Conservation (phyloP, 2,329 filamentous ascomycete species). For the Phaeosphaeriaceae sp. region DNA sequence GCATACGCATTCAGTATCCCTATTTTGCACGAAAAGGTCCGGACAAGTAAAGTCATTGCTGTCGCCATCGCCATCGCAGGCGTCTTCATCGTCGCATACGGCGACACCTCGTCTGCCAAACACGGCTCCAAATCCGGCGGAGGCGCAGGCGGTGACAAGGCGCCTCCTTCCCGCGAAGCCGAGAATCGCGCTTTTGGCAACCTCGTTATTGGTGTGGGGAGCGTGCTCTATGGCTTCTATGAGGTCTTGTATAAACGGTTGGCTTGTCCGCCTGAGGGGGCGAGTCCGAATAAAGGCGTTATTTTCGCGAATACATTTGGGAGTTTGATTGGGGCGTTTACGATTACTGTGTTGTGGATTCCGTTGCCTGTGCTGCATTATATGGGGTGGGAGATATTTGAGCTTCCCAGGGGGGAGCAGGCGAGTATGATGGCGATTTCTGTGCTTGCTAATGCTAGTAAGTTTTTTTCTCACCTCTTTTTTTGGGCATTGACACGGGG, state of each 20-base stretch:
- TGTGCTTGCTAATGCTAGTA: conserved; percentile 82
- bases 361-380: conserved; percentile 85
- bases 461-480: too few relatives aligned
- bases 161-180: conserved; percentile 58
- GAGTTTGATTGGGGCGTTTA: conserved; percentile 85
- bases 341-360: conserved; percentile 86
- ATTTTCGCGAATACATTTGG: conserved; percentile 95
- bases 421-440: conserved; percentile 81
- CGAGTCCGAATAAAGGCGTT: conserved; percentile 83
- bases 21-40: conserved; percentile 81
- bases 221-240: conserved; percentile 93
- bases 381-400: conserved; percentile 80
- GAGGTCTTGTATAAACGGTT: conserved; percentile 95
- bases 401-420: conserved; percentile 76
- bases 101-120: conserved; percentile 66
- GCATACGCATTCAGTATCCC: conserved; percentile 97
- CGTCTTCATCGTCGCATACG: conserved; percentile 94
- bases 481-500: too few relatives aligned
- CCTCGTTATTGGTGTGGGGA: conserved; percentile 87
- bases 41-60: conserved; percentile 82
- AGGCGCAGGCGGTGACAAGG: conserved; percentile 58
- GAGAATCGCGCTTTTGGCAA: conserved; percentile 81
- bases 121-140: conserved; percentile 63
- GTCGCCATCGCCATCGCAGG: conserved; percentile 87
- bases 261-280: conserved; percentile 91